Conservation (phyloP, 2,329 filamentous ascomycete species). For the Trichoderma sp. region DNA sequence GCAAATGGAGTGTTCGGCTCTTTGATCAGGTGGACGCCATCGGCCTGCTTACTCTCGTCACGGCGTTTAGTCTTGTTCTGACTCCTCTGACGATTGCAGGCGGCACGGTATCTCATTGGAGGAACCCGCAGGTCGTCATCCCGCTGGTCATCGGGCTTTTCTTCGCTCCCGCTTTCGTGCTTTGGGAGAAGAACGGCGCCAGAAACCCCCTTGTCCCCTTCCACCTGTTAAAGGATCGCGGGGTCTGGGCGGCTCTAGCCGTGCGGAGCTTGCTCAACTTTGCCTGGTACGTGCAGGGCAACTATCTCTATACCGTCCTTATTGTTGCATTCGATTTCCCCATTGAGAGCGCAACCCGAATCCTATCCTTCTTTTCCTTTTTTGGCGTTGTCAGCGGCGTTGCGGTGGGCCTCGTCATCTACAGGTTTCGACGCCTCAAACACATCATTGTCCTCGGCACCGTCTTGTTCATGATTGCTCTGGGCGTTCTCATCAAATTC, state of each 20-base stretch:
- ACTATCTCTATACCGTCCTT: conserved; percentile 60
- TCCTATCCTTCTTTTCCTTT: conserved; percentile 54
- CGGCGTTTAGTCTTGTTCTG: conserved; percentile 47
- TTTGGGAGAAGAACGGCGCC: conserved; percentile 52
- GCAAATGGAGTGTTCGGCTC: conserved; percentile 42
- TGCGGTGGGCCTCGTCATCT: conserved; percentile 50
- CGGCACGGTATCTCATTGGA: conserved; percentile 48
- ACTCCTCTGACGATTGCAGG: conserved; percentile 56
- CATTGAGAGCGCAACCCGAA: conserved; percentile 53
- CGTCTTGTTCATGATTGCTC: conserved; percentile 54
- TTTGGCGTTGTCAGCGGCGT: conserved; percentile 55
- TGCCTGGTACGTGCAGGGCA: conserved; percentile 57
- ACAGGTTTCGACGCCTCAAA: conserved; percentile 53
- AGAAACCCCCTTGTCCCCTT: conserved; percentile 57
- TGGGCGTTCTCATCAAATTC: conserved; percentile 54
- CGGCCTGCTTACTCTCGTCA: conserved; percentile 47
- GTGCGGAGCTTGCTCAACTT: conserved; percentile 51
- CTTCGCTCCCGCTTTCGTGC: conserved; percentile 48
- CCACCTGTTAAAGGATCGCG: conserved; percentile 56
- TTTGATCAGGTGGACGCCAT: conserved; percentile 56
- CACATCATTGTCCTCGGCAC: conserved; percentile 58
- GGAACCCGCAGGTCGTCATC: conserved; percentile 48
- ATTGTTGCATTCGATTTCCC: conserved; percentile 57
- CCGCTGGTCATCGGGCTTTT: conserved; percentile 52
- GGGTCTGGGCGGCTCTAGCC: conserved; percentile 59